Evolutionary conservation across 2,329 filamentous ascomycete genomes (phyloP).

Genomic region (Dryadomyces quercus-mongolicae): DNA sequence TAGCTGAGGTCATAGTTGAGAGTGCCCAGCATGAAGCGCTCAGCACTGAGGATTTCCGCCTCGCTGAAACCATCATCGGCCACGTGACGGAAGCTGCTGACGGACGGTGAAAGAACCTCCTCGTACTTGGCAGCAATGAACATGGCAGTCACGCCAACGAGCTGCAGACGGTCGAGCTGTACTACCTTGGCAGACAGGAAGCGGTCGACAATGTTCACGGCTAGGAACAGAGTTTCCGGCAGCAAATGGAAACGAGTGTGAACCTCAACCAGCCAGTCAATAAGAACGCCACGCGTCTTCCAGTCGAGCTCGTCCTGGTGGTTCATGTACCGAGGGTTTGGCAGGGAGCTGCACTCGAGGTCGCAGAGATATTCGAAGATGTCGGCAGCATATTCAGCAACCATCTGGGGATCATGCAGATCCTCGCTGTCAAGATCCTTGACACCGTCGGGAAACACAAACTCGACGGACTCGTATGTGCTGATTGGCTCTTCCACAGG

Average conservation of each 20-base stretch:
- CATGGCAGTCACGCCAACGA: conserved; percentile 97
- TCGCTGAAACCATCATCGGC: conserved; percentile 94
- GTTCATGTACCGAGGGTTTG: conserved; percentile 90
- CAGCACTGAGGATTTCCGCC: conserved; percentile 90
- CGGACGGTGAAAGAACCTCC: conserved; percentile 91
- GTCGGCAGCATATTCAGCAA: conserved; percentile 90
- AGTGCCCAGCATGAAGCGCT: conserved; percentile 82
- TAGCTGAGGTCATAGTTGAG: conserved; percentile 97
- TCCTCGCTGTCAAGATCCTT: conserved; percentile 77
- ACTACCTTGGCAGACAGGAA: conserved; percentile 95
- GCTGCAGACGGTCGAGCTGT: conserved; percentile 86
- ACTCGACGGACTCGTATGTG: conserved; percentile 16
- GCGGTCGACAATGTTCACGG: conserved; percentile 96
- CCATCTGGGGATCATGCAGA: conserved; percentile 89
- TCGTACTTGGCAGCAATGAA: conserved; percentile 99
- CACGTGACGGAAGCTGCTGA: conserved; percentile 93
- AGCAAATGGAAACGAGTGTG: conserved; percentile 93
- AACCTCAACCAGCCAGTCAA: conserved; percentile 97
- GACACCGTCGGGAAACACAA: conserved; percentile 26
- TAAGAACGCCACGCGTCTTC: conserved; percentile 95
- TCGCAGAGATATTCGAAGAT: conserved; percentile 94
- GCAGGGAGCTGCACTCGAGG: conserved; percentile 65
- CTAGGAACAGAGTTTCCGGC: conserved; percentile 90
- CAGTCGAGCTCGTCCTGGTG: conserved; percentile 92
- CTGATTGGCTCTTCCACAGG: conserved; percentile 14